These are phyloP conservation scores for Penicillium subrubescens DNA, from an alignment of 495 filamentous ascomycete species.

Conservation along the genomic window DNA sequence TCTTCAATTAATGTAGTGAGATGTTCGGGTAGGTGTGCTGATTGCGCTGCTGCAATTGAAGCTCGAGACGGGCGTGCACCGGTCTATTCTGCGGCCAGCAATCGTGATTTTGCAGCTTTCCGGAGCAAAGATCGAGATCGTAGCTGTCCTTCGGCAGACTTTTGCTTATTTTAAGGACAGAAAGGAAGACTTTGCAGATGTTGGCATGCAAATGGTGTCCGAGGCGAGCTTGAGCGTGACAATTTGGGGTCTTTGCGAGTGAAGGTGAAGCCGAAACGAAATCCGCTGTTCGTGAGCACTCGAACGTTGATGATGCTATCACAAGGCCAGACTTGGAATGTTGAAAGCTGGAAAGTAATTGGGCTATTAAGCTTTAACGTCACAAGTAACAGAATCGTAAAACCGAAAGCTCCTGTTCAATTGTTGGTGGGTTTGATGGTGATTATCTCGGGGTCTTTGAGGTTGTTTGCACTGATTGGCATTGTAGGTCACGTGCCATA, in stretches of 20 bases:
- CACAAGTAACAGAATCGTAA: not conserved
- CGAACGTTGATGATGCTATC: not conserved
- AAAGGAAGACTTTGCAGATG: not conserved
- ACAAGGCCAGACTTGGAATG: not conserved
- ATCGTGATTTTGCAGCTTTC: not conserved
- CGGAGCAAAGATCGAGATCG: not conserved
- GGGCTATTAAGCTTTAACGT: not conserved
- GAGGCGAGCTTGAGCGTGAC: not conserved
- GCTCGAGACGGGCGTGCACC: not conserved
- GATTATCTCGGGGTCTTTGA: constrained; percentile 11
- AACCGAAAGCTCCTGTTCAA: constrained; percentile 6
- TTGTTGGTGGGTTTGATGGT: constrained; percentile 6
- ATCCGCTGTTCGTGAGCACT: not conserved
- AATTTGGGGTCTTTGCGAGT: not conserved
- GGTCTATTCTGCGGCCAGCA: not conserved
- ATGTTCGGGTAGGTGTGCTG: not conserved
- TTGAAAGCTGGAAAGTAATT: not conserved
- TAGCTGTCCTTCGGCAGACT: not conserved
- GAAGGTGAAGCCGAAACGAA: not conserved
- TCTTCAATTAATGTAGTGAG: not conserved
- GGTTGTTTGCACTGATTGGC: constrained; percentile 23
- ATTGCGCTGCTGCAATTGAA: not conserved
- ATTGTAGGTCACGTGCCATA: constrained; percentile 19
- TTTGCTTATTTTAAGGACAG: not conserved
- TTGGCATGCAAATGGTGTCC: not conserved